phyloP scores from a whole-genome alignment of 1,139 yeast species.

The Suhomyces panamericanus region DNA sequence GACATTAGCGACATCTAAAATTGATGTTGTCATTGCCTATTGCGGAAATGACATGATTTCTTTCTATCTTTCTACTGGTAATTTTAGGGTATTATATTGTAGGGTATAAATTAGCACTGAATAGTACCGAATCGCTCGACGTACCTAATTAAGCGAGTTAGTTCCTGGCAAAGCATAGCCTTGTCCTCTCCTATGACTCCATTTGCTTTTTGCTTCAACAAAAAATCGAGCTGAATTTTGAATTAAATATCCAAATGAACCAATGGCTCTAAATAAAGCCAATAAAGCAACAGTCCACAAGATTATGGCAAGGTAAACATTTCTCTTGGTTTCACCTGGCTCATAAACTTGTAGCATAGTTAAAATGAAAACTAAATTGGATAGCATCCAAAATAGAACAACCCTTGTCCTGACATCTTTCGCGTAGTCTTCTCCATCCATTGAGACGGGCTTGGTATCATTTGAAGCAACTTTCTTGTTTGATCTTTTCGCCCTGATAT shows the following conservation, averaged over 20 bases:
- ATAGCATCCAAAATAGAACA: constrained; percentile 86
- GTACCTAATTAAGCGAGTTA: constrained; percentile 31
- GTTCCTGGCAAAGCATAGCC: constrained; percentile 41
- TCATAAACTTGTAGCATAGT: constrained; percentile 80
- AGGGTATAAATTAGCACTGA: neutral
- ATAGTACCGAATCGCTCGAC: neutral
- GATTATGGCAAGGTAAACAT: constrained; percentile 77
- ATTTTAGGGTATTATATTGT: neutral
- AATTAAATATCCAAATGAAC: constrained; percentile 66
- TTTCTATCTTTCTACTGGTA: too few relatives aligned
- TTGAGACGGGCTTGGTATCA: constrained; percentile 16
- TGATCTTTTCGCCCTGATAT: constrained; percentile 72
- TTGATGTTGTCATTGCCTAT: neutral
- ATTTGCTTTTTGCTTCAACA: constrained; percentile 45
- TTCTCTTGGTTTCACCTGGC: constrained; percentile 56
- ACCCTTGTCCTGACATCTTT: constrained; percentile 92
- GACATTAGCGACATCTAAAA: constrained; percentile 1
- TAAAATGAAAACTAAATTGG: constrained; percentile 78
- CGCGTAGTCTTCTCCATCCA: constrained; percentile 84
- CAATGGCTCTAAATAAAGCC: constrained; percentile 75
- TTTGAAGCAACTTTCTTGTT: constrained; percentile 56
- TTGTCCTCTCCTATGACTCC: constrained; percentile 38
- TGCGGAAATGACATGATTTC: too few relatives aligned
- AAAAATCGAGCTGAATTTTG: constrained; percentile 41
- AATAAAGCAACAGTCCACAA: constrained; percentile 89